phyloP scores from a whole-genome alignment of 257 asterid species.

The Solanum pennellii region DNA sequence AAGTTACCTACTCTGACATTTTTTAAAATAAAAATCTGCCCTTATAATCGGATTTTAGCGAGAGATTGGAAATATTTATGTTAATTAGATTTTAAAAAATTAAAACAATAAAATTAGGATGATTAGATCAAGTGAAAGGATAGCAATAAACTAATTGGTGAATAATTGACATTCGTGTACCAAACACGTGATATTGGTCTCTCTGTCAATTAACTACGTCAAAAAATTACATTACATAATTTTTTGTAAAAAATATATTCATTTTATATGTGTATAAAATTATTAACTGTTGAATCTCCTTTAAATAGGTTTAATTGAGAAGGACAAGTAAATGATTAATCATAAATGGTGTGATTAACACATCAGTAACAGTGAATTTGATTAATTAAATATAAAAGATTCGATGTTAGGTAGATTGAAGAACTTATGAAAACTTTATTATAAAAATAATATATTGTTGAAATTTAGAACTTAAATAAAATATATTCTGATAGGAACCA shows the following conservation, averaged over 20 bases:
- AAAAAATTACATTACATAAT: neutral
- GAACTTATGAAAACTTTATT: neutral
- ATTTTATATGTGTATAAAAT: neutral
- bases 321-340: neutral
- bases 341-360: neutral
- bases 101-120: neutral
- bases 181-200: neutral
- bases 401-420: neutral
- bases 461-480: neutral
- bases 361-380: neutral
- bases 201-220: too few species aligned
- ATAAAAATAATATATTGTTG: neutral
- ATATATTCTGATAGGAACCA: neutral
- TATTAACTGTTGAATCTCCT: neutral
- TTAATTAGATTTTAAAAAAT: neutral
- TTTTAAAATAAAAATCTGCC: neutral
- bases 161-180: neutral
- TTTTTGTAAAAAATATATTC: neutral
- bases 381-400: neutral
- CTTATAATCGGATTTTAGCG: neutral
- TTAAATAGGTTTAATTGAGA: neutral
- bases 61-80: neutral
- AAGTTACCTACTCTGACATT: neutral
- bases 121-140: neutral
- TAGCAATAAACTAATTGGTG: neutral